Evolutionary conservation across 2,329 filamentous ascomycete genomes (phyloP), one percentile per base, ranked within the genome.

Genomic region (Pseudonectria foliicola): DNA sequence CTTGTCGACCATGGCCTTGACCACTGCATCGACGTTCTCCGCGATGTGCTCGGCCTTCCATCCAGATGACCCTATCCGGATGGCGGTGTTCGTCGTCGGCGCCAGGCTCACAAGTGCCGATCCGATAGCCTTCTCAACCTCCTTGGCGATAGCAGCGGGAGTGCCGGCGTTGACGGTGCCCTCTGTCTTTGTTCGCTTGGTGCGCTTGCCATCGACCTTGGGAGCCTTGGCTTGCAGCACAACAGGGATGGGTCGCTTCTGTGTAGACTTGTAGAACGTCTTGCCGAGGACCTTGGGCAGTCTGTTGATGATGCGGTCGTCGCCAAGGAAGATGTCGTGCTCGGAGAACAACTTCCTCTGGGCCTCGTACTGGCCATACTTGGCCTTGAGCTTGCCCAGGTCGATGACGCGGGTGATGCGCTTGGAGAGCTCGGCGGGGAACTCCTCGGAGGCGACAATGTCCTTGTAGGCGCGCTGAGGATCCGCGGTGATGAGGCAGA

Each of bases 251-350:
- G 92, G 92, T 26, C 90, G 75, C 73, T 96, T 96, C 44, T 66
- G 63, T 3, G 82, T 85, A 37, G 67, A 73, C 67, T 88, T 83
- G 75, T 92, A 96, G 62, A 98, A 96, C 2, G 82, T 82, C 68
- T 95, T 96, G 50, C 90, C 92, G 10, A 98, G 77, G 3, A 80
- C 69, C 45, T 77, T 75, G 37, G 89, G 86, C 40, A 96, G 72
- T 18, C 71, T 66, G 57, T 75, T 80, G 55, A 81, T 70, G 51
- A 98, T 84, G 31, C 92, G 75, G 55, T 95, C 85, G 59, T 98
- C 92, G 34, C 85, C 90, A 38, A 98, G 73, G 67, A 98, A 96
- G 37, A 96, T 68, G 58, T 96, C 92, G 62, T 95, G 87, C 61
- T 95, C 86, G 29, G 78, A 69, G 43, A 82, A 75, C 25, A 98